A percentile compares a stretch with the other conserved stretches of the same genome.
Conservation (phyloP, 164 flowering plant species). For the Vitis labrusca region DNA sequence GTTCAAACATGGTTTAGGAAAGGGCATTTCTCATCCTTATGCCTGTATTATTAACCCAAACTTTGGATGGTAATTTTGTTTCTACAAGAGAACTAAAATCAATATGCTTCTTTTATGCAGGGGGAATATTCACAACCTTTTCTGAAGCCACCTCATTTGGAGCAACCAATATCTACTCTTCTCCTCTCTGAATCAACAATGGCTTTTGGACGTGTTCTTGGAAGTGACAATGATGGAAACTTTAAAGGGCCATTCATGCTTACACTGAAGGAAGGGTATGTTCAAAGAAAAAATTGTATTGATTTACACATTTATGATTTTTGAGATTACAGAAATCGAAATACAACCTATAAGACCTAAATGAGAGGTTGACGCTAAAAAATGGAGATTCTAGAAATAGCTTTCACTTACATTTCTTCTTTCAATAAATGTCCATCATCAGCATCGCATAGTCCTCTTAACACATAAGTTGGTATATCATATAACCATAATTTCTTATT, state of each 20-base stretch:
- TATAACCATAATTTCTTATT: neutral
- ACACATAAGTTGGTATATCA: neutral
- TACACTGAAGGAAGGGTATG: slow-evolving; percentile 83
- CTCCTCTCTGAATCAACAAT: slow-evolving; percentile 75
- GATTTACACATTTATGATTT: too few relatives aligned
- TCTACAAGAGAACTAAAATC: neutral
- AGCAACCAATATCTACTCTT: slow-evolving; percentile 84
- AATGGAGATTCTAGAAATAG: too few relatives aligned
- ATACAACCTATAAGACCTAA: too few relatives aligned
- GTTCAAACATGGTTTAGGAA: neutral
- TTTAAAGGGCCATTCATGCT: slow-evolving; percentile 80
- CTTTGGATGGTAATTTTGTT: neutral
- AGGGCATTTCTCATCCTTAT: neutral
- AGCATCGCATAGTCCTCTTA: neutral
- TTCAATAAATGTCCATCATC: neutral
- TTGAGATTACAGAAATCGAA: too few relatives aligned
- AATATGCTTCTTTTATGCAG: slow-evolving; percentile 33
- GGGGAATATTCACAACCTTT: slow-evolving; percentile 93
- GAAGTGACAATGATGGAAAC: slow-evolving; percentile 69
- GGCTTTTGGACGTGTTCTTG: slow-evolving; percentile 87
- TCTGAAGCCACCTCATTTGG: slow-evolving; percentile 92
- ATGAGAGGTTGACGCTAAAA: too few relatives aligned
- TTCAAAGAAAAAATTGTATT: neutral
- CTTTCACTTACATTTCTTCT: too few relatives aligned
- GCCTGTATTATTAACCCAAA: neutral